Evolutionary conservation across 225 moss, liverwort and hornwort species (phyloP).

Genomic region (Sphagnum contortum): DNA sequence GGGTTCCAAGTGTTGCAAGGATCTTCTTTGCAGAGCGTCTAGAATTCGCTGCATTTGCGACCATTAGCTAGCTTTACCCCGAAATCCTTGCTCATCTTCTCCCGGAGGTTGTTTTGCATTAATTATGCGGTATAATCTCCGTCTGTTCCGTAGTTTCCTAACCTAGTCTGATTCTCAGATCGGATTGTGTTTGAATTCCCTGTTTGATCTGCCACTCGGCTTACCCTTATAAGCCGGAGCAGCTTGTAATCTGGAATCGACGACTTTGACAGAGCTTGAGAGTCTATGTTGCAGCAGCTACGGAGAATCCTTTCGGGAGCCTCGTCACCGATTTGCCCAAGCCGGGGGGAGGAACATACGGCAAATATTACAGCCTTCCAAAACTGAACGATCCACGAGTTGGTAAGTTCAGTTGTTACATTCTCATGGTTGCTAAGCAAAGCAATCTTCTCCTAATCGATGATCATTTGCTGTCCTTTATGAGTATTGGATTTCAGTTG

Average conservation of each 20-base stretch:
- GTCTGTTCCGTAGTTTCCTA: too few species aligned
- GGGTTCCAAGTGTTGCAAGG: too few species aligned
- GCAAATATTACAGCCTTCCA: slow-evolving; percentile 73
- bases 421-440: neutral
- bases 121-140: too few species aligned
- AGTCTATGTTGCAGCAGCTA: slow-evolving; percentile 15
- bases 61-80: too few species aligned
- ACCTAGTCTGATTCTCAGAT: neutral
- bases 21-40: too few species aligned
- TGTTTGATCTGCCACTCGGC: neutral
- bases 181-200: neutral
- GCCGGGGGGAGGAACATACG: slow-evolving; percentile 59
- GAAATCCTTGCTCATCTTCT: too few species aligned
- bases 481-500: too few species aligned
- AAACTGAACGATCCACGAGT: slow-evolving; percentile 68
- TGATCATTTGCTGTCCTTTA: neutral
- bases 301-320: slow-evolving; percentile 56
- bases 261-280: too few species aligned
- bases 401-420: slow-evolving; percentile 34
- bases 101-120: too few species aligned
- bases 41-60: too few species aligned
- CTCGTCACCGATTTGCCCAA: slow-evolving; percentile 77
- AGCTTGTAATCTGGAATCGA: neutral
- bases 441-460: neutral
- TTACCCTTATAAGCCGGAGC: neutral